Evolutionary conservation across 2,329 filamentous ascomycete species (phyloP), one percentile per base, ranked within the genome.

Genomic region (Ceratocystis diversiconidia): DNA sequence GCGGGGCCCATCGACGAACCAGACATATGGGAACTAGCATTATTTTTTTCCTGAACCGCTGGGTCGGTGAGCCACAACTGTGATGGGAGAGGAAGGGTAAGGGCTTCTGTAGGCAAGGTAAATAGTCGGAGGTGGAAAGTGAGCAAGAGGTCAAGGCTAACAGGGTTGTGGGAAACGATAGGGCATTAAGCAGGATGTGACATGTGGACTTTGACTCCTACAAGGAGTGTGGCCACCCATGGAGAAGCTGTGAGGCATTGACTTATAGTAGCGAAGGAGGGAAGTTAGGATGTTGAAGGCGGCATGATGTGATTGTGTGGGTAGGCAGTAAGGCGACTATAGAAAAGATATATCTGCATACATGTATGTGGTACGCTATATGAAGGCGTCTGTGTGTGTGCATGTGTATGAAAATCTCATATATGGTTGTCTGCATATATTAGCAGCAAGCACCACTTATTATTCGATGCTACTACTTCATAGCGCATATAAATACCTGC

Each of bases 231-330:
- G 52, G 32, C n/a, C 15, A 36, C 17, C 55, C 15, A n/a, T 6
- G 30, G 55, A 59, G 55, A 59, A 59, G 55, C 28, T 59, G 28
- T 59, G 55, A 30, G 28, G 55, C 36, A 10, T 36, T 59, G 55
- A 36, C 55, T 32, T 59, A 41, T 12, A 41, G 36, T 41, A 41
- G 36, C 10, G 36, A 41, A 41, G 10, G 10, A 41, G 36, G 36
- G 36, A 41, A 41, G 36, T 12, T 41, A 1, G 36, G 36, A 15
- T 12, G 10, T 41, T 41, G 36, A 41, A 41, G 36, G 12, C 36
- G 36, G 36, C 32, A 36, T 36, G 32, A 36, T 32, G 52, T 17
- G 10, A 6, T 19, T 17, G 28, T 32, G 10, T 25, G 48, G 32
- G 32, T 10, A 36, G 36, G 36, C 3, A 41, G 36, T 12, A 12